A percentile compares a stretch with the other conserved stretches of the same genome.
Conservation (phyloP, 139 green algal genomes). For the Closterium sp. region DNA sequence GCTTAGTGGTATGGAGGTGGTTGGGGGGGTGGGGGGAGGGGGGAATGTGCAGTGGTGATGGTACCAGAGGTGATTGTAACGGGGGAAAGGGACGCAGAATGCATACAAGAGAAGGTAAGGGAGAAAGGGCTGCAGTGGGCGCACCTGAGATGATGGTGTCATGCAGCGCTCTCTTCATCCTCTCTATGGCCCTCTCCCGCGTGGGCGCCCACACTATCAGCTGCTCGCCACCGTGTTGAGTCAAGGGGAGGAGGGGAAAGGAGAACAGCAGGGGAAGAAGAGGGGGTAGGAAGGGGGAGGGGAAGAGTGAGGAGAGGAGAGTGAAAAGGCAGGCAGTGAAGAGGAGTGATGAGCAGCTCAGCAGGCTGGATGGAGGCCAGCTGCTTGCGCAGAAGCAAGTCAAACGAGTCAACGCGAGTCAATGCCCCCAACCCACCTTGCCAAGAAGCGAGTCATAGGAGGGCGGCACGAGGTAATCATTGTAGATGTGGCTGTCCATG, state of each 20-base stretch:
- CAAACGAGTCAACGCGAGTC: neutral
- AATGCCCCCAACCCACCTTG: conserved; percentile 61
- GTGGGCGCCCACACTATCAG: conserved; percentile 83
- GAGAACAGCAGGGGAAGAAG: too few relatives aligned
- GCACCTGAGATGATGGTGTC: conserved; percentile 50
- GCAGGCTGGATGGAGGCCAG: neutral
- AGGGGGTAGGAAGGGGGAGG: too few relatives aligned
- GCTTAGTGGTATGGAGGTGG: too few relatives aligned
- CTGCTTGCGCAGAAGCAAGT: neutral
- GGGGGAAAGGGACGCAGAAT: too few relatives aligned
- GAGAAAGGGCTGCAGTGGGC: neutral
- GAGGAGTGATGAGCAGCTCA: neutral
- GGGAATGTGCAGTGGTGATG: neutral
- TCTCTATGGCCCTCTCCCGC: conserved; percentile 49
- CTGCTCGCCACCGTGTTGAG: neutral
- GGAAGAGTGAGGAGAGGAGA: too few relatives aligned
- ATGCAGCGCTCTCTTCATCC: conserved; percentile 48
- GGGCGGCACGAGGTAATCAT: conserved; percentile 89
- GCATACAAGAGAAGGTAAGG: too few relatives aligned
- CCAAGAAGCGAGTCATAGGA: conserved; percentile 96
- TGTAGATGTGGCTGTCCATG: conserved; percentile 96
- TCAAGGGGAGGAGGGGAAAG: too few relatives aligned
- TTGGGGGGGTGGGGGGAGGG: too few relatives aligned
- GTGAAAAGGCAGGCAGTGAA: too few relatives aligned
- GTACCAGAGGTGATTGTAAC: neutral